Base-by-base conservation (phyloP, 176 grass and related monocot genomes). In the Coix lacrymajobi region DNA sequence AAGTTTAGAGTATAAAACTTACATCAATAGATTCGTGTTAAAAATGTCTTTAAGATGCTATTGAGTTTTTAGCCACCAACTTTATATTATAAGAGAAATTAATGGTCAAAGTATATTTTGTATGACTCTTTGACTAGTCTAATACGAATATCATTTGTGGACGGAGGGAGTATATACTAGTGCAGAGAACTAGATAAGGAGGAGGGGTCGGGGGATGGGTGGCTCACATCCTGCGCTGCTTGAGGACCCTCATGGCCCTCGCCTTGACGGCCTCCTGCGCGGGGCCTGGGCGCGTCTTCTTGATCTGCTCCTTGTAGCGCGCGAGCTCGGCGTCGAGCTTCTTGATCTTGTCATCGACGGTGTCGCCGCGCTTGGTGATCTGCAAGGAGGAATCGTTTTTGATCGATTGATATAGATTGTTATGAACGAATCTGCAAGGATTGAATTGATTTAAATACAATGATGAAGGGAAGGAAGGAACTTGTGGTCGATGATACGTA, bases 211-310 rank as follows among this genome's bases (percentile, higher is more conserved):
- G 43, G 32, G 28, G 60, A 14, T 28, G 7, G 5, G 74, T 11
- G 13, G 1, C 81, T 61, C 81, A 98, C 95, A 98, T 98, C 36
- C 91, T 90, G n/a, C 88, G 94, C 71, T 98, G 92, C 87, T 98
- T 98, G 74, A 98, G 86, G 43, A 98, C 79, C 87, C 95, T 94
- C 95, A 98, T 98, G 75, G 95, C 92, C 19, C 92, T 78, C 10
- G 95, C 92, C 83, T 98, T 98, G 46, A 98, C 68, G 71, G 95
- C 95, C 81, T 98, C 95, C 89, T 98, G 95, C 57, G 95, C 95
- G 44, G 95, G 95, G 1, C 95, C 95, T 1, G 95, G 95, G 75
- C 95, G 85, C 20, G 92, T 95, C 87, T 91, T 98, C 87, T 93
- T 95, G 78, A 98, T 94, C 85, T 98, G 95, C 20, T 98, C 95